A percentile compares a stretch with the other conserved stretches of the same genome.
These are phyloP conservation scores for Hypoxylon sp. DNA, from an alignment of 2,329 filamentous ascomycete species.

Conservation along the genomic window DNA sequence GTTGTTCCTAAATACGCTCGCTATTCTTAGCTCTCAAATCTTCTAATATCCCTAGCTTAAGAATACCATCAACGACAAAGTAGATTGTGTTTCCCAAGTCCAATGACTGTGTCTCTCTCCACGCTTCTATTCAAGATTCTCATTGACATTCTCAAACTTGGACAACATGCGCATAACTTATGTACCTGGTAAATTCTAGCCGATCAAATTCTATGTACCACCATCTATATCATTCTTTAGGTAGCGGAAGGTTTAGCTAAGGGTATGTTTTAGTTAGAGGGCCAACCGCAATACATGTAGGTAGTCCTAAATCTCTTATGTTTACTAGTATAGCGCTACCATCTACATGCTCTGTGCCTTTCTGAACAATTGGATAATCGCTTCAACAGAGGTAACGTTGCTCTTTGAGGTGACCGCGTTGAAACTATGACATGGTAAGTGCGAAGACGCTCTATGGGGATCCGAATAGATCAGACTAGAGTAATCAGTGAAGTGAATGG, in stretches of 20 bases:
- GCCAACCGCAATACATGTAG: neutral
- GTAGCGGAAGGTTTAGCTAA: too few relatives aligned
- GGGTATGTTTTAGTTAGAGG: neutral
- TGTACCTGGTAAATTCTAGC: neutral
- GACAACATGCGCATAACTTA: neutral
- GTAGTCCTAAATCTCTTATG: neutral
- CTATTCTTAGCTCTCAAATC: slow-evolving; percentile 1
- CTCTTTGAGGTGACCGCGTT: neutral
- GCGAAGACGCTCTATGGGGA: too few relatives aligned
- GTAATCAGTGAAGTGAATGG: neutral
- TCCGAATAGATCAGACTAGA: too few relatives aligned
- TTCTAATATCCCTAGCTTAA: neutral
- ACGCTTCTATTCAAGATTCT: neutral
- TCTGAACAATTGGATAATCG: neutral
- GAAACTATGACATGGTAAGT: neutral
- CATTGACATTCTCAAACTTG: neutral
- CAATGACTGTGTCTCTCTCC: neutral
- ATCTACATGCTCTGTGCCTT: neutral
- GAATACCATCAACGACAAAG: neutral
- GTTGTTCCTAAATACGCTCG: neutral
- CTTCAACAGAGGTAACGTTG: neutral
- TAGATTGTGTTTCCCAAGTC: neutral
- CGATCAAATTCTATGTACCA: too few relatives aligned
- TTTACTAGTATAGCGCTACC: neutral
- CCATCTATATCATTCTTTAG: too few relatives aligned